phyloP scores from a whole-genome alignment of 192 early-diverging fungal genomes.

The Cetraspora pellucida region DNA sequence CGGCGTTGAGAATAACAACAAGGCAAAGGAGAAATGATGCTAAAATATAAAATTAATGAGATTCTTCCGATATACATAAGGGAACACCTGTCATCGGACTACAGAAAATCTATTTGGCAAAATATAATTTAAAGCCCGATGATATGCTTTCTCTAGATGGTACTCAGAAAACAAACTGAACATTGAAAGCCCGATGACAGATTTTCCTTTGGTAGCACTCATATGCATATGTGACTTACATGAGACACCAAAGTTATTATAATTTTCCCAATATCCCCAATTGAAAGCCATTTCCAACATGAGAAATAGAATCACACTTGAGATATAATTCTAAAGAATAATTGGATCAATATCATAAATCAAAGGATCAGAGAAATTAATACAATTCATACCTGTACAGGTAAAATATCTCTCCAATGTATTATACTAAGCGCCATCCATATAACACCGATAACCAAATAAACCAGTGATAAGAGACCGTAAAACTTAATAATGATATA shows the following conservation, averaged over 20 bases:
- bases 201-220: too few species aligned
- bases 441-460: constrained; percentile 68
- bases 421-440: constrained; percentile 82
- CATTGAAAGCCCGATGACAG: too few species aligned
- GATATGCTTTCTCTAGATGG: too few species aligned
- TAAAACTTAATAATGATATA: constrained; percentile 62
- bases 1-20: constrained; percentile 82
- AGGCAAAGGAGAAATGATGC: constrained; percentile 68
- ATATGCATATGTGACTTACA: constrained; percentile 53
- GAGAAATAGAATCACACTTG: constrained; percentile 81
- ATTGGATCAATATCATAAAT: background rate
- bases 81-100: too few species aligned
- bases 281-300: constrained; percentile 92
- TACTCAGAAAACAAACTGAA: too few species aligned
- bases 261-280: constrained; percentile 78
- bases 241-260: constrained; percentile 62
- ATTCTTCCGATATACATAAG: too few species aligned
- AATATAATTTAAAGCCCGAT: too few species aligned
- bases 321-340: constrained; percentile 70
- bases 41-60: constrained; percentile 31
- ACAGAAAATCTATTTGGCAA: too few species aligned
- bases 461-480: constrained; percentile 71
- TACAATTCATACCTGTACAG: constrained; percentile 64
- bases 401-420: constrained; percentile 88
- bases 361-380: background rate